Evolutionary conservation across 2,329 filamentous ascomycete genomes (phyloP), one percentile per base, ranked within the genome.

Genomic region (Hypoxylon sp.): DNA sequence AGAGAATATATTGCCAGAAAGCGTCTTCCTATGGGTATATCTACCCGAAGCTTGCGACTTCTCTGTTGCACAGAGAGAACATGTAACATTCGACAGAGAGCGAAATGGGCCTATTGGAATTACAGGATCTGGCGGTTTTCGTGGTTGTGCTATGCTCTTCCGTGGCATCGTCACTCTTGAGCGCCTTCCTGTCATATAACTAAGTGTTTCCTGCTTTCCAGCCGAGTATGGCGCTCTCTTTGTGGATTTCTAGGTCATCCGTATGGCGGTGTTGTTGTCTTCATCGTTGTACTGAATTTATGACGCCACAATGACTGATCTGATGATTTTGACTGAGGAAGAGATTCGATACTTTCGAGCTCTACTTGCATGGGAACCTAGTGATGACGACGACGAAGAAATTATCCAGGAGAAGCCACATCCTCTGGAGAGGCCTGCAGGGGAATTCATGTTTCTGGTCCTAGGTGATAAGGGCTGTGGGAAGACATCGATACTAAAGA

Each of bases 401-500:
- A 65, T 68, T n/a, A 72, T 66, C 44, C 55, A 70, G 46, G 54
- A 72, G 61, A 57, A 27, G 64, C 42, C 42, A 4, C 53, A 2
- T n/a, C 20, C 27, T 10, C 57, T n/a, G 6, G 67, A 73, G 27
- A 75, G 72, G 22, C 70, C 76, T 4, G 76, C 70, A 0, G 81
- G 78, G 8, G 80, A 82, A 54, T 79, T 84, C 64, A 77, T 79
- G 48, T 70, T 83, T 22, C 75, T 84, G 27, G 74, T 83, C 11
- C 72, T 83, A 14, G 82, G 82, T 4, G 77, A 76, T 1, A 77
- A 79, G 33, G 79, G 80, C 0, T 79, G 77, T 48, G 82, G 82
- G n/a, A 84, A 84, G 72, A 82, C 81, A 7, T 77, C 81, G 3
- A 74, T 83, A 6, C 64, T 83, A 11, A 80, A 79, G 4, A 77